Evolutionary conservation across 768 basidiomycete species (phyloP), one percentile per base, ranked within the genome.

Genomic region (Mrakia blollopis): DNA sequence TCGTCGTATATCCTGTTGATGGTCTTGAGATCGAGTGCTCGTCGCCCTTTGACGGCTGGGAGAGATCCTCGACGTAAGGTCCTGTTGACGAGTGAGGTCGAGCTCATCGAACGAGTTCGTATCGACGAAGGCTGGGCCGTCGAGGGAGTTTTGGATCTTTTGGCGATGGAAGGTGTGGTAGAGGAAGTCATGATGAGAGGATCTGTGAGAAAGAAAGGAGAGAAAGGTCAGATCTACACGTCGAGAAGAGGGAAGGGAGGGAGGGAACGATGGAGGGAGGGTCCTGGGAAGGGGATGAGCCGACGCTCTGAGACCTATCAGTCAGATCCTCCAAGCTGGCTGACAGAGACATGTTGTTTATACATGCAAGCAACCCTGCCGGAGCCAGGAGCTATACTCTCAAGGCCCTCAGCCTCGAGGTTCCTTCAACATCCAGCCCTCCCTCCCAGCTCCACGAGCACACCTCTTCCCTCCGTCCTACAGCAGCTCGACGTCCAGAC

Each of bases 1-100:
- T 68, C 65, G 65, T 68, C 65, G 65, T 68, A 68, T 11, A 39
- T 68, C 23, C 65, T 68, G 65, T 68, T 68, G 65, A 68, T 68
- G 25, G 65, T 68, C 65, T 68, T 68, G 65, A 68, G 65, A 37
- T 68, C 65, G 25, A 68, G 65, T 3, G 65, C 65, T 68, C 65
- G 23, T 25, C 65, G 35, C 10, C 65, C 65, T 37, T 68, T 68
- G 65, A 68, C 65, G 65, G 65, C 37, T 21, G 65, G 65, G 16
- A 68, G 37, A 37, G 65, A 41, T 39, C 63, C 63, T 65, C 65
- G 65, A 37, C 65, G 65, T 16, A 35, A 32, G 8, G 63, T 35
- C 37, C 16, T 30, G 39, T 68, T 68, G 37, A 37, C 65, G 65
- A 68, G 65, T 13, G 35, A 25, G 21, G 35, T 18, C 35, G 65